Evolutionary conservation across 2,329 filamentous ascomycete species (phyloP).

Genomic region (Triangularia setosa): DNA sequence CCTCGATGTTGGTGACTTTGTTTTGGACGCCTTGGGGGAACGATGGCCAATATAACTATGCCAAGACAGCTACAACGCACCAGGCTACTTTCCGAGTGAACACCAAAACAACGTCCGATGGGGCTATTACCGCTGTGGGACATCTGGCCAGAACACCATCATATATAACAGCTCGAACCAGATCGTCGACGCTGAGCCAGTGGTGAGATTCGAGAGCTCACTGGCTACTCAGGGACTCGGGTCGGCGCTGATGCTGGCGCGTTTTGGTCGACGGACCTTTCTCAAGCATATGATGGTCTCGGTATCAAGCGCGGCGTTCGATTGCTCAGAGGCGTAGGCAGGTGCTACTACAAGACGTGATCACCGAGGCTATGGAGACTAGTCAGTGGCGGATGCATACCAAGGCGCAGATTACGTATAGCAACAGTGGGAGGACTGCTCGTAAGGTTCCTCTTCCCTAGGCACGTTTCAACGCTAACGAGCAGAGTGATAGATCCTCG

Average conservation of each 20-base stretch:
- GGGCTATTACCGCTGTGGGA: constrained; percentile 7
- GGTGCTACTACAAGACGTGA: constrained; percentile 8
- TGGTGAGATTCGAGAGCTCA: not conserved
- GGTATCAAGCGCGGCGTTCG: too few species aligned
- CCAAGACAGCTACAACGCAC: constrained; percentile 4
- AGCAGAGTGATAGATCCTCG: too few species aligned
- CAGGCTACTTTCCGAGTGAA: constrained; percentile 6
- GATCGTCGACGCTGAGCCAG: not conserved
- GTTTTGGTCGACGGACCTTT: too few species aligned
- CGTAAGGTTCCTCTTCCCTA: not conserved
- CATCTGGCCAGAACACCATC: constrained; percentile 2
- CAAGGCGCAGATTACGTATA: constrained; percentile 1
- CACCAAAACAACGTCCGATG: constrained; percentile 1
- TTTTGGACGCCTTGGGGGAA: constrained; percentile 7
- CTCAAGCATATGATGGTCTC: too few species aligned
- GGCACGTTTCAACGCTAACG: too few species aligned
- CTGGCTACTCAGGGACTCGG: not conserved
- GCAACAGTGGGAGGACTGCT: not conserved
- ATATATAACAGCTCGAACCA: not conserved
- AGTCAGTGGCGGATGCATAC: constrained; percentile 12
- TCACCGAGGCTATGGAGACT: not conserved
- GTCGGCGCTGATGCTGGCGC: too few species aligned
- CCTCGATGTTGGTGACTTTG: constrained; percentile 8
- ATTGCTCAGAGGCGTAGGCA: not conserved
- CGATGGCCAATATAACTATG: constrained; percentile 4